These are phyloP conservation scores for Nannizziopsis arthrosporioides DNA, from an alignment of 2,329 filamentous ascomycete species.

Conservation along the genomic window DNA sequence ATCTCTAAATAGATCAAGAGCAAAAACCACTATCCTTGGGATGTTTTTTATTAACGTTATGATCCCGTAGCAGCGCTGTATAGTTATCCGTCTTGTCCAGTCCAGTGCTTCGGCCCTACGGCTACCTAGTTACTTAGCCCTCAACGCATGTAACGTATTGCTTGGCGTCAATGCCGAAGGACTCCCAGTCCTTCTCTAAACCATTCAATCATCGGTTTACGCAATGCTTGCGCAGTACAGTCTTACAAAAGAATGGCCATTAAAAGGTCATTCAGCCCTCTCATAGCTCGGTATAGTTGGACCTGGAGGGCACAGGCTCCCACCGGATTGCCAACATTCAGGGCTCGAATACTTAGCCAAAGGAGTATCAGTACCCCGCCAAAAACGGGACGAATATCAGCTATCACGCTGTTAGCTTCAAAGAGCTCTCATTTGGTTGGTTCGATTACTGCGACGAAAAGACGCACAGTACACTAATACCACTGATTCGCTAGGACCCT, in stretches of 20 bases:
- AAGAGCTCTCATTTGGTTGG: background rate
- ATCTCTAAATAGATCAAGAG: background rate
- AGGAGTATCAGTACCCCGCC: background rate
- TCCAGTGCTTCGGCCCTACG: too few relatives aligned
- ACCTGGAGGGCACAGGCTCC: background rate
- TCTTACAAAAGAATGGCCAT: background rate
- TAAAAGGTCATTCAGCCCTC: background rate
- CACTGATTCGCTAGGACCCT: constrained; percentile 17
- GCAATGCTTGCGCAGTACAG: constrained; percentile 5
- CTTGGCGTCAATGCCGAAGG: constrained; percentile 6
- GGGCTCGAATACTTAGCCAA: background rate
- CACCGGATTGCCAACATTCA: background rate
- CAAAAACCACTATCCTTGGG: too few relatives aligned
- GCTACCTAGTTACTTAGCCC: too few relatives aligned
- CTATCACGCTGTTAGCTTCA: constrained; percentile 9
- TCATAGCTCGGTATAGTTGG: background rate
- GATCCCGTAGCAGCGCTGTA: too few relatives aligned
- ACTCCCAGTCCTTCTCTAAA: too few relatives aligned
- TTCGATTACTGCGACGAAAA: background rate
- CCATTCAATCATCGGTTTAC: background rate
- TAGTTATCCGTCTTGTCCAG: too few relatives aligned
- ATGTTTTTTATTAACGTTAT: too few relatives aligned
- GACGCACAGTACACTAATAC: background rate
- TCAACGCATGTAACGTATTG: background rate
- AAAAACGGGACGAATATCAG: constrained; percentile 3